These are phyloP conservation scores for Syzygium malaccense DNA, from an alignment of 441 rosid species.

Conservation along the genomic window DNA sequence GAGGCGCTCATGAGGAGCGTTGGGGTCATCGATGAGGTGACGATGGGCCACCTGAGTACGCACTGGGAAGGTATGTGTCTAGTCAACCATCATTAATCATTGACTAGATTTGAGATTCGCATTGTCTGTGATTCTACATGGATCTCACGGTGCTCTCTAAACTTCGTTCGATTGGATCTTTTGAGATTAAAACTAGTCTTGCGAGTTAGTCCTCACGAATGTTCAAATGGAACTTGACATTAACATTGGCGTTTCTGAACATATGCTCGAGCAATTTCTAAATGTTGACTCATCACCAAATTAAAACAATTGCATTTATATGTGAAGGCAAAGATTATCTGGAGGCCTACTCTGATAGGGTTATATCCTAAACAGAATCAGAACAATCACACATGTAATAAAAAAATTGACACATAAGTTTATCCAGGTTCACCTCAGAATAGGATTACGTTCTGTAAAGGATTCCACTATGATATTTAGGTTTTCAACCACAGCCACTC, in stretches of 20 bases:
- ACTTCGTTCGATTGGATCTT: background rate
- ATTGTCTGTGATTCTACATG: background rate
- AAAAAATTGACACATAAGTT: too few species aligned
- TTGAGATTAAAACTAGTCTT: background rate
- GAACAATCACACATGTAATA: too few species aligned
- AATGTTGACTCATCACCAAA: background rate
- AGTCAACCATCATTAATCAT: background rate
- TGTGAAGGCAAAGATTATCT: slow-evolving; percentile 4
- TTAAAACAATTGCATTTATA: too few species aligned
- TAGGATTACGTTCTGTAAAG: too few species aligned
- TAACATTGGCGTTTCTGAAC: background rate
- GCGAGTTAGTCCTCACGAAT: background rate
- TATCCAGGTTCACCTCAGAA: too few species aligned
- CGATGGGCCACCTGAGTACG: background rate
- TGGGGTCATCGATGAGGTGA: slow-evolving; percentile 10
- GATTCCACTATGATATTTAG: too few species aligned
- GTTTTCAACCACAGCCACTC: too few species aligned
- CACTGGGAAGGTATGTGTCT: slow-evolving; percentile 7
- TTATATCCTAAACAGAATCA: too few species aligned
- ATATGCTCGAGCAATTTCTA: background rate
- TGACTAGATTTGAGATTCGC: background rate
- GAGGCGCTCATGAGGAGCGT: background rate
- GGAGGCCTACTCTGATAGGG: background rate
- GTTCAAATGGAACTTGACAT: background rate
- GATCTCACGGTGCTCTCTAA: background rate